Evolutionary conservation across 2,329 filamentous ascomycete genomes (phyloP).

Genomic region (Paraconiothyrium brasiliense): DNA sequence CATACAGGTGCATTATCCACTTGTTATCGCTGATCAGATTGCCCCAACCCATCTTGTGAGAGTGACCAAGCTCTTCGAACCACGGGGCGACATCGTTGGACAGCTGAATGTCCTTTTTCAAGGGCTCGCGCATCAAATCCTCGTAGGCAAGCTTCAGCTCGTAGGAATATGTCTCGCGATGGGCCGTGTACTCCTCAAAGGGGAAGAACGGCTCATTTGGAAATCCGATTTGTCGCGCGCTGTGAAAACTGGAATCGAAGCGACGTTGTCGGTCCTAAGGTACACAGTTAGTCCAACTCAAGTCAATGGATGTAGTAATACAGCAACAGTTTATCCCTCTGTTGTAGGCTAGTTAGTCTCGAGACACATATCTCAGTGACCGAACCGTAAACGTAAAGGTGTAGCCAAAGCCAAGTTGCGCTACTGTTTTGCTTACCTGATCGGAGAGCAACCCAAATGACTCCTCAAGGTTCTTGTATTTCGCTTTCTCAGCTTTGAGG

Average conservation of each 20-base stretch:
- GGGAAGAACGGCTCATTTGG: constrained; percentile 16
- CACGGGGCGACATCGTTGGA: constrained; percentile 18
- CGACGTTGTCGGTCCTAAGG: constrained; percentile 17
- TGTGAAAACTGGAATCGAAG: constrained; percentile 14
- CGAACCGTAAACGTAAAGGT: not conserved
- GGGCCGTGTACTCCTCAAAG: constrained; percentile 20
- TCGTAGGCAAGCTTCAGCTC: constrained; percentile 12
- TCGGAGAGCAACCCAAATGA: constrained; percentile 35
- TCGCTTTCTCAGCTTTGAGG: constrained; percentile 40
- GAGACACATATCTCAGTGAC: not conserved
- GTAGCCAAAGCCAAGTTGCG: not conserved
- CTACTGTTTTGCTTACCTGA: not conserved
- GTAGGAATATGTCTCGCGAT: constrained; percentile 15
- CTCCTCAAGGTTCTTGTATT: constrained; percentile 43
- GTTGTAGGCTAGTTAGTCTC: no score
- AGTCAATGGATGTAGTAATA: not conserved
- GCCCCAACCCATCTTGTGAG: constrained; percentile 15
- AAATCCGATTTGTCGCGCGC: not conserved
- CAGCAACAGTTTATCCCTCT: not conserved
- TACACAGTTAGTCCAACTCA: not conserved
- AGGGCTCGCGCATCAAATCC: constrained; percentile 18
- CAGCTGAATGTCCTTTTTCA: constrained; percentile 14
- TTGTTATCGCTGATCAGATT: constrained; percentile 25
- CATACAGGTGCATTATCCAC: constrained; percentile 52
- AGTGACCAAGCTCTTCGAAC: constrained; percentile 20